Base-by-base conservation (phyloP, 1,139 yeast species). In the Geotrichum phurueaensis region DNA sequence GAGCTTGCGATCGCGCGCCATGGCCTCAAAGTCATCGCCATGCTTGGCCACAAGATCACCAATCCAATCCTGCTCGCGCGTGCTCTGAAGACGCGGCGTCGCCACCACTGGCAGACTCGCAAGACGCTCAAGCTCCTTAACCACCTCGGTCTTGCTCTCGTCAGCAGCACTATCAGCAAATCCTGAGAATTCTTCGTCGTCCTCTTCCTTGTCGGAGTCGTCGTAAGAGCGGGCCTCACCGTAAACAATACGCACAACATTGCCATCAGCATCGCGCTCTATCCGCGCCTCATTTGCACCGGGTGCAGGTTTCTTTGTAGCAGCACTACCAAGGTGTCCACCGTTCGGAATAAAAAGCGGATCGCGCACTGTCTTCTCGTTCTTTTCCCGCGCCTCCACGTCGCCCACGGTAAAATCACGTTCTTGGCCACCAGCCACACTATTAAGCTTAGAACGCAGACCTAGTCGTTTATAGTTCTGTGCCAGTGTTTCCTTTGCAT, bases 1-100 rank as follows among this genome's bases (percentile, higher is more conserved):
- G 65, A 92, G 79, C 73, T 87, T 88, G 76, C 82, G 84, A 72
- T 94, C 99, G 88, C 96, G 87, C 72, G 85, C 87, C 98, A 95
- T 94, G 69, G 85, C 88, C 58, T 83, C 86, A 71, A 85, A 91
- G 72, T 94, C 87, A 65, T 91, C 96, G 22, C 97, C 97, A 71
- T 94, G 84, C 73, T 89, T 90, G 36, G 82, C 83, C 63, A 85
- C 81, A 57, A 94, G 78, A 27, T 75, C 75, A 58, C 75, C 75
- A 53, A 90, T 75, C 96, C 97, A 90, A 49, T 81, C 87, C 56
- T 74, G 76, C 74, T 94, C 98, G 68, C 96, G 78, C 53, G 81
- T 86, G 60, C 91, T 84, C 67, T 84, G 87, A 53, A 73, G 77
- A 69, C 90, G 81, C 63, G 79, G 86, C 63, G 76, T 81, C 15